phyloP scores from a whole-genome alignment of 179 eudicot species.

The Patellifolia procumbens region DNA sequence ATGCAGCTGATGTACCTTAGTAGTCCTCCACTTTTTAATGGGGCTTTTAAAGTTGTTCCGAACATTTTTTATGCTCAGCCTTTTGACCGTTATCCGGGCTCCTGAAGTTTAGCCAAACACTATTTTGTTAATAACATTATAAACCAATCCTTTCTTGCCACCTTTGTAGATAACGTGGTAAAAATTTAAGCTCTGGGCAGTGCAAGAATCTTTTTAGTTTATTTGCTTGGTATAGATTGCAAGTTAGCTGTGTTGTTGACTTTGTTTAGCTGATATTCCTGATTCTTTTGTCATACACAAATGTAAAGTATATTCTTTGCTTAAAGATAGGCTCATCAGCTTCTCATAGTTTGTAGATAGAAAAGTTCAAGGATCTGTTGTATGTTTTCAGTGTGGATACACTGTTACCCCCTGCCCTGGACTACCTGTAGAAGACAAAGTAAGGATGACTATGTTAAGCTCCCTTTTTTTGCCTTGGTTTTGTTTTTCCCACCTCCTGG shows the following conservation, averaged over 20 bases:
- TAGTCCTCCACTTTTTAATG: neutral
- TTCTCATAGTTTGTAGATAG: neutral
- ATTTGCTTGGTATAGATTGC: neutral
- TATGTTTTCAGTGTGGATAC: neutral
- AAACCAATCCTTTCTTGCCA: too few species aligned
- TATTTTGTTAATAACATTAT: too few species aligned
- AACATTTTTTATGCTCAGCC: neutral
- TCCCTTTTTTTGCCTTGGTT: neutral
- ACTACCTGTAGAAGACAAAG: neutral
- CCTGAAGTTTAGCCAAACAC: too few species aligned
- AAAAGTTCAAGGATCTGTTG: neutral
- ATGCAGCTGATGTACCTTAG: neutral
- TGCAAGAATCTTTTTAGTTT: neutral
- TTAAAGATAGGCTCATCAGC: neutral
- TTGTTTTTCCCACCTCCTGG: neutral
- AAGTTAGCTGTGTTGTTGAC: slow-evolving; percentile 1
- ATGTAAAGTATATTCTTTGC: neutral
- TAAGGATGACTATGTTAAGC: neutral
- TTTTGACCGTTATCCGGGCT: too few species aligned
- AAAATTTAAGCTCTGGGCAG: neutral
- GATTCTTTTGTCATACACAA: neutral
- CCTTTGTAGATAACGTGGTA: neutral
- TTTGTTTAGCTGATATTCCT: neutral
- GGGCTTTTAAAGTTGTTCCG: neutral
- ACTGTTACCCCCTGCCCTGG: neutral